phyloP scores from a whole-genome alignment of 2,329 filamentous ascomycete species.

The Aspergillus aculeatinus region DNA sequence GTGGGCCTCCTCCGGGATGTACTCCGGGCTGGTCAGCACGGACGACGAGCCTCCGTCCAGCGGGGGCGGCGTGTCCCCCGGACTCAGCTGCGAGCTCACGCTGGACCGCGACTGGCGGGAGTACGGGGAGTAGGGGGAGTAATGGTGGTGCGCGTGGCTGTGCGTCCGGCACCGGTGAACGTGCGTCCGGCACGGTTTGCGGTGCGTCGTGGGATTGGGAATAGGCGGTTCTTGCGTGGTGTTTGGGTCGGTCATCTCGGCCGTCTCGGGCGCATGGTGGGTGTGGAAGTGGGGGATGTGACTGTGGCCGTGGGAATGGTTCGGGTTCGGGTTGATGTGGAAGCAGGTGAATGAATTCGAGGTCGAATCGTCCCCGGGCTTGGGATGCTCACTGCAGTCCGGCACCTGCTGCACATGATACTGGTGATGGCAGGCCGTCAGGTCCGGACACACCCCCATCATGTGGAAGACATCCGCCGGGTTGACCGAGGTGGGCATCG shows the following conservation, averaged over 20 bases:
- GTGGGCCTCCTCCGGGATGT: slow-evolving; percentile 35
- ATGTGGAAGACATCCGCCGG: slow-evolving; percentile 38
- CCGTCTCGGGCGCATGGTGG: background rate
- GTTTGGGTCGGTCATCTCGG: background rate
- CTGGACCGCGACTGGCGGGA: slow-evolving; percentile 39
- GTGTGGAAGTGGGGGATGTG: slow-evolving; percentile 9
- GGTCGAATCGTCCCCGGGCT: slow-evolving; percentile 22
- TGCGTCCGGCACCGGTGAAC: slow-evolving; percentile 34
- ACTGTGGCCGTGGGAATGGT: slow-evolving; percentile 24
- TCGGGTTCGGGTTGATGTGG: slow-evolving; percentile 32
- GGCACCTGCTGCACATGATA: slow-evolving; percentile 25
- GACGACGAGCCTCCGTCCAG: slow-evolving; percentile 37
- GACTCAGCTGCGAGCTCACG: slow-evolving; percentile 39
- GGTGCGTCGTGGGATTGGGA: background rate
- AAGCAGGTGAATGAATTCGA: slow-evolving; percentile 31
- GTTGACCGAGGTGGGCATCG: slow-evolving; percentile 32
- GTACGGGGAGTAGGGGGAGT: slow-evolving; percentile 36
- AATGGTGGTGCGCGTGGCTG: slow-evolving; percentile 35
- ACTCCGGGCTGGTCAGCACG: slow-evolving; percentile 38
- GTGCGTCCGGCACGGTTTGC: slow-evolving; percentile 33
- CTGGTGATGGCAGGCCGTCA: slow-evolving; percentile 28
- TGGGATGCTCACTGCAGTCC: slow-evolving; percentile 17
- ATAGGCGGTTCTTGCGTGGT: background rate
- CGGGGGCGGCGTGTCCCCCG: slow-evolving; percentile 38
- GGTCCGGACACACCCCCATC: slow-evolving; percentile 36